Base-by-base conservation (phyloP, 1,284 basidiomycete genomes). In the Rugosomyces carneus region DNA sequence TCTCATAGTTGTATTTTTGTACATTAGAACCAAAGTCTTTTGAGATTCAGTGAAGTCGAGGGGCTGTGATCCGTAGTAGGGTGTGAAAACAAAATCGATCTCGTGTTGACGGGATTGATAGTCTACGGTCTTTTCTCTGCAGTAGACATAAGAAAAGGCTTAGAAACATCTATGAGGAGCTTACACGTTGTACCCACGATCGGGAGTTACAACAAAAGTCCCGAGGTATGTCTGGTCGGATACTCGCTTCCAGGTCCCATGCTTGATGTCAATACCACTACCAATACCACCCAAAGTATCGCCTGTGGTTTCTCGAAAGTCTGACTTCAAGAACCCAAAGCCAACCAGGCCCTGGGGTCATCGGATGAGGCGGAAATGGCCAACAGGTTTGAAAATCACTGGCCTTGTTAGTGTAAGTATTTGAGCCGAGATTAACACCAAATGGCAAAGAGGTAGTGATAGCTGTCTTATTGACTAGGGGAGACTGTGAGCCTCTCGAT, bases 81-180 rank as follows among this genome's bases (percentile, higher is more conserved):
- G 81, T 1, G 66, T 67, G 23, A 87, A 64, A 1, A 71, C 66
- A 57, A 87, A 83, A 48, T 75, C 68, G 54, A 86, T 71, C 31
- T 70, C 65, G 50, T 53, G 51, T 1, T 48, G 45, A 18, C 51
- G 51, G 18, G 51, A 42, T 36, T 50, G 51, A 37, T 48, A 51
- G 37, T 53, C 51, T 1, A 52, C 37, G 16, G 48, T 29, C 81
- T 74, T 43, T 9, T 47, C 39, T 2, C 48, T 52, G 21, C 13
- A 16, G 35, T 74, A 75, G 10, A 32, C 43, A 23, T 23, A 81
- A 74, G 2, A 80, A n/a, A 13, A 34, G 24, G 4, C 15, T 23
- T 37, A 3, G 18, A 4, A n/a, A 16, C 11, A 38, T 27, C 11
- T 10, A 29, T 20, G 34, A 19, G 27, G 23, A 16, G 29, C 27